Evolutionary conservation across 768 basidiomycete species (phyloP), one percentile per base, ranked within the genome.

Genomic region (Ramaria rubella): DNA sequence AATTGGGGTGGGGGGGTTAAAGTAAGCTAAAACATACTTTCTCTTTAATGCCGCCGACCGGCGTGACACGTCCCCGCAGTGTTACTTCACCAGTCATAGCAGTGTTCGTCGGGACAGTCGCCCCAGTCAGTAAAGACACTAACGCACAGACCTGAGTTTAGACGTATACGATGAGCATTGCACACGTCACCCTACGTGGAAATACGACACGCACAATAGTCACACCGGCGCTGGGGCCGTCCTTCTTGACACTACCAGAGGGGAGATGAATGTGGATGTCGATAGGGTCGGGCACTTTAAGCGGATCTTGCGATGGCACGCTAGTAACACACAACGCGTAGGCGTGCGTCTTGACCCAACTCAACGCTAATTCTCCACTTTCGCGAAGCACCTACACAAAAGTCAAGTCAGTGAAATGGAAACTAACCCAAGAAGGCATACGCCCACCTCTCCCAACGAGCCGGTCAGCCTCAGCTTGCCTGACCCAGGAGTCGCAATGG

Each of bases 61-160:
- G 82, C 0, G 85, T 87, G 33, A 92, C 85, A 7, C 81, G 81
- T 15, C 90, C 89, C 2, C 90, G 81, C 1, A 93, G 77, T 0
- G 93, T 95, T 52, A 84, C 83, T 78, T 95, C 94, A 52, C 94
- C 94, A 0, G 94, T 95, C 85, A 95, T 90, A 0, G 93, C 93
- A 17, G 86, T 74, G 60, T 83, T 77, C 17, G 82, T 75, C 4
- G 87, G 81, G 5, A 91, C 83, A 51, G 81, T 81, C 11, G 82
- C 81, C 0, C 87, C 88, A 0, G 85, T 90, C 24, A 95, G 72
- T 14, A 94, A 74, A 4, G 92, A 93, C 15, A 94, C 86, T 52
- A 96, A 81, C 4, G 94, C 93, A 63, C 92, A 88, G 2, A 83
- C 82, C 82, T 89, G 53, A 9, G 53, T 53, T 36, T 11, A 26